Evolutionary conservation across 257 asterid genomes (phyloP), one percentile per base, ranked within the genome.

Genomic region (Eucommia ulmoides): DNA sequence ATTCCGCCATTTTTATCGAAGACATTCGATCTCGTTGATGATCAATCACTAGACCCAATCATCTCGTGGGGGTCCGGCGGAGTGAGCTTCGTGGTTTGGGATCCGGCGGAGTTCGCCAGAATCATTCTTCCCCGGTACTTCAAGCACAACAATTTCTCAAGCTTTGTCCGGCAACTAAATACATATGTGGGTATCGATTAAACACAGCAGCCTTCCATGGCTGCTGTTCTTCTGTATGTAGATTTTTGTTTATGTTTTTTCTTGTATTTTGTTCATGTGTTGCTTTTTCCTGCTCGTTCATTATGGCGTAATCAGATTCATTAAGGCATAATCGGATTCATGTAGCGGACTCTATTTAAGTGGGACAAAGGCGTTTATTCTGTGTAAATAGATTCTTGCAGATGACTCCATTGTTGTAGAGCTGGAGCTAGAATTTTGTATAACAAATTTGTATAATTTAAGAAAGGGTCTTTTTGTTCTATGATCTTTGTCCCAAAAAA

Each of bases 161-260:
- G 97, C 69, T 88, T 88, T 69, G 95, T 88, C 65, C 89, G 97
- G 11, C 97, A 86, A 79, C 94, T 86, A 23, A 86, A 86, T 62
- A 86, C 94, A 51, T 86, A 86, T 61, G 96, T 86, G 88, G 84
- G 94, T 86, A 82, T 63, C 41, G 58, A 33, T 63, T 66, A 66
- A 50, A 33, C 51, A 20, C 18, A 26, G 18, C 18, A 26, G 61
- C 59, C 59, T 52, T 62, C 38, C 10, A 44, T 24, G 66, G 67
- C 47, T 58, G 56, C 11, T 50, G 35, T 69, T 65, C 19, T 50
- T 23, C 41, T 60, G 19, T 51, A 3, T 59, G 48, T 58, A 25
- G 49, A 16, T 42, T 29, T 23, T 44, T 51, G 2, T 24, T 24
- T 23, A 19, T 22, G 45, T 44, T 22, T 20, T 26, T 53, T 19